Percentiles rank a stretch among this genome's conserved stretches.
Evolutionary conservation across 352 stramenopile species (phyloP).

Genomic region (Globisporangium megalacanthum): DNA sequence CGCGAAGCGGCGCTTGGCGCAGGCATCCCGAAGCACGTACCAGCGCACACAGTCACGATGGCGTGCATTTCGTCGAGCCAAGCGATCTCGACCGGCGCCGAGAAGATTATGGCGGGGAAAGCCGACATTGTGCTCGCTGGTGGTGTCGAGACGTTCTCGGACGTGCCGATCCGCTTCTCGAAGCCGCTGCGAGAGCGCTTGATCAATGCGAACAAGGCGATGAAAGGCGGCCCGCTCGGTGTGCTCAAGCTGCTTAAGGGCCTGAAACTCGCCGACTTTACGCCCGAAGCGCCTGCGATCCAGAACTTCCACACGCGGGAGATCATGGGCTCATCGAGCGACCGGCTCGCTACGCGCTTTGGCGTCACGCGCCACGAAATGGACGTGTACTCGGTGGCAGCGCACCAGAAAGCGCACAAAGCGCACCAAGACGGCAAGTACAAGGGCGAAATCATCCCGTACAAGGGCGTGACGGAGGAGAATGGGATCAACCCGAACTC

Average conservation of each 20-base stretch:
- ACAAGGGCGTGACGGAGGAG: conserved; percentile 94
- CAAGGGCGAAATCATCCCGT: conserved; percentile 90
- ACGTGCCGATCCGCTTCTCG: conserved; percentile 96
- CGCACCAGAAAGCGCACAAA: conserved; percentile 91
- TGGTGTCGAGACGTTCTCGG: conserved; percentile 96
- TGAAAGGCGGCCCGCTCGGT: conserved; percentile 92
- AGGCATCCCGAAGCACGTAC: conserved; percentile 91
- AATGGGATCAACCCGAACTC: conserved; percentile 97
- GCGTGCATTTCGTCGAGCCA: conserved; percentile 97
- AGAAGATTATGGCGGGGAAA: conserved; percentile 95
- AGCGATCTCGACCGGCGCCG: conserved; percentile 89
- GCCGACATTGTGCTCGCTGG: conserved; percentile 95
- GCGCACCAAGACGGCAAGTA: conserved; percentile 94
- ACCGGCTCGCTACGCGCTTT: conserved; percentile 93
- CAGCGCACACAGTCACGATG: conserved; percentile 94
- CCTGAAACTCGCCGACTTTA: conserved; percentile 89
- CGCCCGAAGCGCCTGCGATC: conserved; percentile 95
- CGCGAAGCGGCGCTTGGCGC: conserved; percentile 94
- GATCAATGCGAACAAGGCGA: conserved; percentile 87
- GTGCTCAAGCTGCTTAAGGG: conserved; percentile 92
- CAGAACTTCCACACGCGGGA: conserved; percentile 99
- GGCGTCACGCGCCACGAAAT: conserved; percentile 94
- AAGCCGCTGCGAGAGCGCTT: conserved; percentile 80
- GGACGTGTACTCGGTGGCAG: conserved; percentile 95
- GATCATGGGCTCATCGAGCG: conserved; percentile 97